Evolutionary conservation across 345 rosid genomes (phyloP).

Genomic region (Camelina sativa): DNA sequence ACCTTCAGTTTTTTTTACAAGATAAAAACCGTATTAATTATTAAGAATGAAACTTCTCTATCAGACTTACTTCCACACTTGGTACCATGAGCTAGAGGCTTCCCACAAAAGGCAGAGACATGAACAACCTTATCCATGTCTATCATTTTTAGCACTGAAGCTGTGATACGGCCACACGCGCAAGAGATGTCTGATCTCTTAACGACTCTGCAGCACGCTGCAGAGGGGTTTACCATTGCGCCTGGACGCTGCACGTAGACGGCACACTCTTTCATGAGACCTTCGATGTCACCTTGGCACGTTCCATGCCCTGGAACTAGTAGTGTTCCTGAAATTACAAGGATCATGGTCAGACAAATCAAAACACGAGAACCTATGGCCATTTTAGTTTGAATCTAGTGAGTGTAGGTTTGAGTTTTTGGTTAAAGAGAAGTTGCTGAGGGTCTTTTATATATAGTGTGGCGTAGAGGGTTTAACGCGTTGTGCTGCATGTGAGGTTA

Average conservation of each 20-base stretch:
- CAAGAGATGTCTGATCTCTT: constrained; percentile 45
- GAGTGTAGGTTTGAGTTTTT: constrained; percentile 13
- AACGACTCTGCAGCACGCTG: constrained; percentile 36
- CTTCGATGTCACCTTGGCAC: constrained; percentile 46
- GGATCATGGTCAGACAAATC: constrained; percentile 30
- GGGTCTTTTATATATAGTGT: constrained; percentile 13
- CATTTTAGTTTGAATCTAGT: constrained; percentile 23
- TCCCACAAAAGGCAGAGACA: constrained; percentile 48
- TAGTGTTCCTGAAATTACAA: constrained; percentile 28
- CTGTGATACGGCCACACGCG: constrained; percentile 38
- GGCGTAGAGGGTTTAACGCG: background rate
- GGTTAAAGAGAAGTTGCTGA: background rate
- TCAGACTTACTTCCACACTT: constrained; percentile 48
- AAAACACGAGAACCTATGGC: constrained; percentile 1
- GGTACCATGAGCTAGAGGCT: constrained; percentile 43
- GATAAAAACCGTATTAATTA: background rate
- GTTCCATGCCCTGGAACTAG: constrained; percentile 36
- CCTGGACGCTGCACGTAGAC: constrained; percentile 47
- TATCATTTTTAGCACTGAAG: constrained; percentile 38
- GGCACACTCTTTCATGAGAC: constrained; percentile 46
- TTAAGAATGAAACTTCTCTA: background rate
- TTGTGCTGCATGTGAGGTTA: constrained; percentile 28
- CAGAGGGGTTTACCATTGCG: constrained; percentile 42
- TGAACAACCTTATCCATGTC: constrained; percentile 46
- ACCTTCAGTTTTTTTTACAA: background rate